Evolutionary conservation across 1,139 yeast species (phyloP).

Genomic region (Lodderomyces margitis): DNA sequence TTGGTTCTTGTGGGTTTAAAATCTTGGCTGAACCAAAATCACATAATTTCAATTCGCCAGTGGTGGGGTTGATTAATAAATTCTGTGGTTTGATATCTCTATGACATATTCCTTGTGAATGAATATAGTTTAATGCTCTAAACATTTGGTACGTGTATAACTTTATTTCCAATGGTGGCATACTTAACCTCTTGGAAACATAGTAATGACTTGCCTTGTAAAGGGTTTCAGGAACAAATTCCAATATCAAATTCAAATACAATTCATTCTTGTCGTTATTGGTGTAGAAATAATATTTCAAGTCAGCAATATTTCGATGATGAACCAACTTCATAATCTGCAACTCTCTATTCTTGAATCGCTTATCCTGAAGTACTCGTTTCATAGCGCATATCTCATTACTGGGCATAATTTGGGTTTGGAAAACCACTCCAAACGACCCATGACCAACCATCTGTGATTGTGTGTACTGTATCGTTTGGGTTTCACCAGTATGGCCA

Average conservation of each 20-base stretch:
- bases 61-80: conserved; percentile 79
- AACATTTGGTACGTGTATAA: conserved; percentile 88
- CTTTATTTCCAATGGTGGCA: conserved; percentile 91
- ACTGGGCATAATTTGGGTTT: conserved; percentile 73
- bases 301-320: conserved; percentile 85
- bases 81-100: conserved; percentile 98
- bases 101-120: conserved; percentile 89
- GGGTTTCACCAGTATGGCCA: conserved; percentile 67
- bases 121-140: conserved; percentile 88
- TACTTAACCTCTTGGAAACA: conserved; percentile 69
- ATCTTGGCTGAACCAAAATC: conserved; percentile 99
- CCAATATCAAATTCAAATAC: conserved; percentile 83
- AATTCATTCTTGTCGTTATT: conserved; percentile 76
- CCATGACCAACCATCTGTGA: conserved; percentile 94
- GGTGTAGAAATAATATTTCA: conserved; percentile 86
- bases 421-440: conserved; percentile 94
- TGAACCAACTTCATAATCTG: conserved; percentile 91
- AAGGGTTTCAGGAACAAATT: conserved; percentile 91
- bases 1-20: conserved; percentile 85
- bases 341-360: conserved; percentile 94
- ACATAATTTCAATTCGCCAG: conserved; percentile 84
- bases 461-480: conserved; percentile 65
- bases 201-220: conserved; percentile 85
- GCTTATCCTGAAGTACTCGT: conserved; percentile 88
- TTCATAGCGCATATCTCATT: conserved; percentile 87